Base-by-base conservation (phyloP, 23 red algal species). In the Gracilaria vermiculophylla region DNA sequence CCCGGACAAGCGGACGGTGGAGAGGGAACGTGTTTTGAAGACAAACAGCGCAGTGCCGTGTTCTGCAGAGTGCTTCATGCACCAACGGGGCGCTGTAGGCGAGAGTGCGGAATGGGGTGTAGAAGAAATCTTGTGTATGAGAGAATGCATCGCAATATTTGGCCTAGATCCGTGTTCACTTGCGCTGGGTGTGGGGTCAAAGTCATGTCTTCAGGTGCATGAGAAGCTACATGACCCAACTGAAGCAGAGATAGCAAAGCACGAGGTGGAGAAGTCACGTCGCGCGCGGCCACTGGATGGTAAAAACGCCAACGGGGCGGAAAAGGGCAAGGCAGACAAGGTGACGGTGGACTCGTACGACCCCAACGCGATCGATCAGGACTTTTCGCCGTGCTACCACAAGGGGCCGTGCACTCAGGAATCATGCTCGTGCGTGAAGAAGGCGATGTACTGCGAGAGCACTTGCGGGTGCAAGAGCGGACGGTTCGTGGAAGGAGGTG, bases 371-470 rank as follows among this genome's bases (percentile, higher is more conserved):
- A 58, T 64, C 2, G 84, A 88, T 41, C 84, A 91, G 55, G 87
- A 91, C 64, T 91, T 91, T 60, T 49, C 33, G 36, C 87, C 87
- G 29, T 91, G 87, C 66, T 54, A 53, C 47, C 87, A 91, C 47
- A 45, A 55, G 14, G 87, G 87, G 19, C 39, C 73, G 13, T 91
- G 87, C 25, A 73, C 74, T 25, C 35, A 29, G 45, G 87, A 64
- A 53, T 60, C 50, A n/a, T 91, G 87, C 57, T 69, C 87, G 32
- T 91, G 87, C 65, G 40, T 78, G 41, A 78, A 91, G 58, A 91
- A 80, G 31, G 32, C 21, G 5, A 66, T 65, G 56, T 43, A 66
- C 6, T 91, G 87, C 20, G 75, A 80, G 60, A 27, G 75, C 16
- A 55, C 57, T 16, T 91, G 87, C 62, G 87, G 74, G 9, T 91